A percentile compares a stretch with the other conserved stretches of the same genome.
Conservation (phyloP, 495 filamentous ascomycete species). For the Trichoderma gamsii region DNA sequence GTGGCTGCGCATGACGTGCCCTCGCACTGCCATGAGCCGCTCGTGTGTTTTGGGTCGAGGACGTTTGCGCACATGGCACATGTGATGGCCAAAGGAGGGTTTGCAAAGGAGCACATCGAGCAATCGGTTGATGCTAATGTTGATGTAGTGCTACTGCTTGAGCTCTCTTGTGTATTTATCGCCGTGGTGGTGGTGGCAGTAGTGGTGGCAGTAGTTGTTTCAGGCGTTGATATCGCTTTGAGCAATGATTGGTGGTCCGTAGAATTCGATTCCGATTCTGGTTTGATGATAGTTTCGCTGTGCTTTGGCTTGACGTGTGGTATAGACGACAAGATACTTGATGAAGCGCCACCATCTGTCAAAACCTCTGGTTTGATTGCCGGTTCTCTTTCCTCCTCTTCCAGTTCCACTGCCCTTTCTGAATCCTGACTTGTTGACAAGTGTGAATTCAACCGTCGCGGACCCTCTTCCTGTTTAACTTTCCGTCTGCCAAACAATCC, state of each 20-base stretch:
- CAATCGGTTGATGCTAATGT: constrained; percentile 32
- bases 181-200: background rate
- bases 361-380: background rate
- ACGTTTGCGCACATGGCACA: constrained; percentile 64
- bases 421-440: background rate
- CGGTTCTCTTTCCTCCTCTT: no score
- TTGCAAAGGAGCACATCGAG: constrained; percentile 57
- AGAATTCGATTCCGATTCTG: background rate
- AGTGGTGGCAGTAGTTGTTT: background rate
- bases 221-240: background rate
- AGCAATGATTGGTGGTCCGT: background rate
- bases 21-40: constrained; percentile 53
- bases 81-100: constrained; percentile 42
- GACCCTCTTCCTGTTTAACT: background rate
- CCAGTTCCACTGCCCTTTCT: background rate
- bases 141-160: background rate
- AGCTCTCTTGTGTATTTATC: no score
- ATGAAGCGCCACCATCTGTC: background rate
- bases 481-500: constrained; percentile 16
- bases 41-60: constrained; percentile 44
- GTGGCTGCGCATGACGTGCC: constrained; percentile 47
- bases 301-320: background rate
- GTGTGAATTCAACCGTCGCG: background rate
- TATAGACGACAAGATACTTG: background rate
- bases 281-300: background rate